Base-by-base conservation (phyloP, 2,329 filamentous ascomycete genomes). In the Pseudocercospora vitis region DNA sequence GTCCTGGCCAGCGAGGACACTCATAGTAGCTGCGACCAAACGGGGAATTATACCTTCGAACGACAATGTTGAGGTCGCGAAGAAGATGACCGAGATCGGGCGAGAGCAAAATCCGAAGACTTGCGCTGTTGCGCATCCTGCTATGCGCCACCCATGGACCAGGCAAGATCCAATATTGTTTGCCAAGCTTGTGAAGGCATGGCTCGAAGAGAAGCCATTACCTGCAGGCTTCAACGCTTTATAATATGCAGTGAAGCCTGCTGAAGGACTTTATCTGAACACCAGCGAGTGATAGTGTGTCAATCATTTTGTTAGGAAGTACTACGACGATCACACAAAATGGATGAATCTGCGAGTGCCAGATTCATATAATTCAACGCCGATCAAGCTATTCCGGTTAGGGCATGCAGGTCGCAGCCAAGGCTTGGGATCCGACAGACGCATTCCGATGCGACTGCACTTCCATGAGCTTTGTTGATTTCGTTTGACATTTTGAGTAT, bases 111-210 rank as follows among this genome's bases (percentile, higher is more conserved):
- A 64, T 48, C 11, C 35, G 18, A 56, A 49, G 19, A 65, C 59
- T 8, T 42, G 35, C n/a, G 64, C 64, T 23, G 55, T 56, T 19
- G 55, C 47, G 9, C 59, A 65, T 50, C 26, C 46, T 3, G 37
- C 44, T 7, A 64, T 65, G 61, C 48, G 64, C 16, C 65, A 66
- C 55, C 61, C 64, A 11, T 68, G 65, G 65, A 57, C 52, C 49
- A 32, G 55, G 23, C 65, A 68, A 46, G 58, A 55, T 23, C 59
- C 65, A 23, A 39, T 48, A 14, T 32, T 66, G 26, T 68, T 65
- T 46, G 63, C 63, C n/a, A 45, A 55, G 12, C 50, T 53, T 18
- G 53, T 60, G 7, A 48, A 21, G 29, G 48, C 50, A n/a, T 66
- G 60, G 59, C 46, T 65, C 32, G 55, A 57, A 21, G 35, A 31